Evolutionary conservation across 2,329 filamentous ascomycete species (phyloP), one percentile per base, ranked within the genome.

Genomic region (Pyrenochaeta sp.): DNA sequence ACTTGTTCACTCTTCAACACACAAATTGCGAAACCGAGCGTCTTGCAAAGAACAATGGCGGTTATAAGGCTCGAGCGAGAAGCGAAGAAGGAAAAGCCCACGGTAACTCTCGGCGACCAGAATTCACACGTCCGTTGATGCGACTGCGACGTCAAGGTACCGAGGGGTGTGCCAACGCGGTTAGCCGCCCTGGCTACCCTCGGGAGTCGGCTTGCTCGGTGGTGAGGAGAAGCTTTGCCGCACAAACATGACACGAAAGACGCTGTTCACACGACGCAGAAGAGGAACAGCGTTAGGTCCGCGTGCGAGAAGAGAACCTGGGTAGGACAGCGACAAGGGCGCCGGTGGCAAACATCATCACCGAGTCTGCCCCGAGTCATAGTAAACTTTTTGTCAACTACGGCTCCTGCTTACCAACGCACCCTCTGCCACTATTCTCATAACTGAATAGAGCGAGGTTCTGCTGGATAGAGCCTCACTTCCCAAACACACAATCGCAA

Each of bases 31-130:
- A 45, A 40, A 21, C 41, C 32, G 9, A 52, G 32, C 14, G 15
- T 37, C 20, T 49, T 36, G 29, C 37, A 45, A 32, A 39, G 21
- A 49, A 40, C 36, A 37, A 33, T 27, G 51, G 42, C 41, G 23
- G 33, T 37, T 31, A 41, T 40, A 32, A 51, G 47, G 20, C 37
- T 42, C 39, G 46, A 41, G 17, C 36, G 20, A 41, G 35, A 49
- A 52, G 54, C 45, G 44, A 56, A 50, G 51, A 54, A 62, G 49
- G 23, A 64, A 64, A 61, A 49, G 45, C 39, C 42, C 29, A 62
- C 71, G 71, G 70, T 59, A 69, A 68, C 44, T 40, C 54, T 75
- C 72, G 69, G 71, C 63, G 57, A 56, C 44, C 44, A 49, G 51
- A 49, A 32, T 61, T 60, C 60, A 64, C 64, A 47, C 64, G 46